Evolutionary conservation across 768 basidiomycete species (phyloP), one percentile per base, ranked within the genome.

Genomic region (Kwoniella sp.): DNA sequence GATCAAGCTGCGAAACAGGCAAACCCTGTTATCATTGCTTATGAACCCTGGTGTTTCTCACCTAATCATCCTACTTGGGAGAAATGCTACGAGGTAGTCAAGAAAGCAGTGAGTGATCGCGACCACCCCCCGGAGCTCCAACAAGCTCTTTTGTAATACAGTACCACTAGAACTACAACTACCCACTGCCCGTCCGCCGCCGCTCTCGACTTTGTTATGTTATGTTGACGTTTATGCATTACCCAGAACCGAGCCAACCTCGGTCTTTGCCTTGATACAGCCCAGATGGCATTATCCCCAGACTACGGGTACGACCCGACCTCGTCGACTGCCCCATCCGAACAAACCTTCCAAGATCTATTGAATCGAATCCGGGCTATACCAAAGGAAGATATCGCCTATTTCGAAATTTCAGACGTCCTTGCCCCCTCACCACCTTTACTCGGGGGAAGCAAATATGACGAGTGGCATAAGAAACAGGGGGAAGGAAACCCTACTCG

Each of bases 1-100:
- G 76, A 77, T n/a, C 10, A 64, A n/a, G 68, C 53, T 26, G 40
- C 40, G 17, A 44, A 44, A 15, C 40, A 44, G 17, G 10, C 40
- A 15, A 63, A 68, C 50, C 61, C 57, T 26, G 48, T 77, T 54
- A 71, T 70, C 25, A 59, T 69, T 17, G 57, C 68, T 15, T 68
- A 68, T 40, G 58, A 69, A 66, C 67, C 64, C 29, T 77, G 75
- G 75, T 74, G 73, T 44, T 73, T 71, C 68, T 64, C 65, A 10
- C 54, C 57, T 13, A 63, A 67, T 40, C 64, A 67, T 19, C 24
- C 59, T 22, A 68, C 57, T 0, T 75, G 70, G 71, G 57, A 66
- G 54, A 50, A 61, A 7, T 59, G 60, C 4, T 77, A 64, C 64
- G 58, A 74, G 60, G 64, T 74, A 55, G 71, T 71, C 33, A 50